A percentile compares a stretch with the other conserved stretches of the same genome.
These are phyloP conservation scores for Ganoderma meredithae DNA, from an alignment of 1,284 basidiomycete species.

Conservation along the genomic window DNA sequence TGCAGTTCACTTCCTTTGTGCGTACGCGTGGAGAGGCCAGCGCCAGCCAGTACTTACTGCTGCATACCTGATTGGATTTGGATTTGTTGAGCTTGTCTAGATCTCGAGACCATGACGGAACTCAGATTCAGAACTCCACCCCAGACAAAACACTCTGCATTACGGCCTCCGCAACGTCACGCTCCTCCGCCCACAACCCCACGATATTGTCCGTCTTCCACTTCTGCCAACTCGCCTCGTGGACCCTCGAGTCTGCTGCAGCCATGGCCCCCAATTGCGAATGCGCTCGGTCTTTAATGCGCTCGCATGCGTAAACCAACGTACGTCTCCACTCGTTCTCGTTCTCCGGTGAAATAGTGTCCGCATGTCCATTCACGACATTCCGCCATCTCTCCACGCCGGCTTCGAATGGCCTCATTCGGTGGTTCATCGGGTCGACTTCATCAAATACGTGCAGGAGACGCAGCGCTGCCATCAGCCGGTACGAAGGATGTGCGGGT, in stretches of 20 bases:
- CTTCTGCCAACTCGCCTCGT: slow-evolving; percentile 37
- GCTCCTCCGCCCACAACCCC: slow-evolving; percentile 57
- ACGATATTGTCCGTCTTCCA: slow-evolving; percentile 45
- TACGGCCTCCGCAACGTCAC: slow-evolving; percentile 58
- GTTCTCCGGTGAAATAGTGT: slow-evolving; percentile 54
- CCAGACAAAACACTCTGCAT: slow-evolving; percentile 40
- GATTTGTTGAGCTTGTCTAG: neutral
- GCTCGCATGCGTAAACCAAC: slow-evolving; percentile 47
- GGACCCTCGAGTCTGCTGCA: neutral
- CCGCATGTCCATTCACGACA: slow-evolving; percentile 54
- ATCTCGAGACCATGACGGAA: neutral
- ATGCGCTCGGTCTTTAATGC: slow-evolving; percentile 43
- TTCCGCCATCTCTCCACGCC: slow-evolving; percentile 60
- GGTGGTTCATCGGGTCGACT: neutral
- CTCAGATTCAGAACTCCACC: slow-evolving; percentile 39
- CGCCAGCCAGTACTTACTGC: too few species aligned
- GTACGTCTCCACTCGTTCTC: slow-evolving; percentile 50
- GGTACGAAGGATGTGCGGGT: slow-evolving; percentile 79
- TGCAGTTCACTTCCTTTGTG: neutral
- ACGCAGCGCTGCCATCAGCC: slow-evolving; percentile 74
- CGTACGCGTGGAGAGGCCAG: too few species aligned
- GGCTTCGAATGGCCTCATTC: slow-evolving; percentile 11
- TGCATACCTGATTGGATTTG: neutral
- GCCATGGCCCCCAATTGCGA: slow-evolving; percentile 22
- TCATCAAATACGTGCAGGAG: slow-evolving; percentile 56